Base-by-base conservation (phyloP, 305 asterid genomes). In the Fraxinus floribunda region DNA sequence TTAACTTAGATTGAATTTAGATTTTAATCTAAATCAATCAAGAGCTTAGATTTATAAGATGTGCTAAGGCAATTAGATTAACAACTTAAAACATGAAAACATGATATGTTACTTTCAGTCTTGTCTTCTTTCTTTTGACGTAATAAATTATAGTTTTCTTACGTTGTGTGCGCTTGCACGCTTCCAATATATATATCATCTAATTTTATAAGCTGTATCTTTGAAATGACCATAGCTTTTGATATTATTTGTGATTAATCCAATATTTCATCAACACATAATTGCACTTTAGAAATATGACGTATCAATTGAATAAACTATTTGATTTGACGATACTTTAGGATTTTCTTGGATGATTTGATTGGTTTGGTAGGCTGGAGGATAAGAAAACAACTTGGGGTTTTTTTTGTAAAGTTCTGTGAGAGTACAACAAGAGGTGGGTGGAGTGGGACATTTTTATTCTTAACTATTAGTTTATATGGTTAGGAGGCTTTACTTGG, bases 401-500 rank as follows among this genome's bases (percentile, higher is more conserved):
- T 79, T 80, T 55, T 80, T 46, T 57, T 57, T n/a, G 66, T 13
- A 38, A 80, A 84, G 71, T 81, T 79, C 22, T 78, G 83, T 35
- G 64, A 80, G 29, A 49, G 32, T 85, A 77, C 85, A 80, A 76
- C 84, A 30, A 85, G 76, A 86, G 88, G 85, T 85, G 64, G 90
- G 89, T 85, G 78, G 52, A n/a, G 82, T 87, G 90, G 91, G 90
- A 71, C 80, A 88, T 64, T 34, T 46, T 49, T 79, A 20, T 64
- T 34, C 39, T 35, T 72, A 24, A 57, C 24, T 85, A 81, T 24
- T 82, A 77, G 88, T 88, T 85, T 91, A 86, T 89, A 66, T 81
- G 57, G 91, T 87, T 88, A 76, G 88, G 87, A 79, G 83, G 83
- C 85, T 83, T 81, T 84, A 83, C 83, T 82, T 79, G 80, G 78